Conservation (phyloP, 306 rosid species). For the Elaeagnus macrophylla region DNA sequence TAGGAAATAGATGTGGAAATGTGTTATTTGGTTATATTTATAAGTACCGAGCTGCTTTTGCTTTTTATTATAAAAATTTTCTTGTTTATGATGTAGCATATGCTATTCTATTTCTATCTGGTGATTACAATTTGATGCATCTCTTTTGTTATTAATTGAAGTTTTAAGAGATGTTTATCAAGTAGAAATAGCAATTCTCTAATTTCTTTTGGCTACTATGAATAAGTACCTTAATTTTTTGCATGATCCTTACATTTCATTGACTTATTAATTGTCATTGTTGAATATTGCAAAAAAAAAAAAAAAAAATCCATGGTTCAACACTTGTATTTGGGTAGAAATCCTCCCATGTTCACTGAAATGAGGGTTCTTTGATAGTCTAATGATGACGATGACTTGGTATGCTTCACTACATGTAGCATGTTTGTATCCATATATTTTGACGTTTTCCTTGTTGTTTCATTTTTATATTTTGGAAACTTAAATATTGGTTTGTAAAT, state of each 20-base stretch:
- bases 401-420: slow-evolving; percentile 27
- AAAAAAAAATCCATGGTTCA: slow-evolving; percentile 64
- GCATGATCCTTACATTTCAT: slow-evolving; percentile 18
- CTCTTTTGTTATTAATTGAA: no score
- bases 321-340: slow-evolving; percentile 86
- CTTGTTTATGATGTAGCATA: no score
- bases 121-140: no score
- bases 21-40: no score
- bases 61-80: no score
- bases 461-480: slow-evolving; percentile 14
- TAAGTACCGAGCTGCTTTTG: no score
- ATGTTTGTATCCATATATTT: slow-evolving; percentile 10
- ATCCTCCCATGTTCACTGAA: slow-evolving; percentile 81
- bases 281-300: slow-evolving; percentile 49
- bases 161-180: no score
- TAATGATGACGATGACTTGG: slow-evolving; percentile 78
- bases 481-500: no score
- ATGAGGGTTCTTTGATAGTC: slow-evolving; percentile 71
- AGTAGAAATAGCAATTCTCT: no score
- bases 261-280: slow-evolving; percentile 14
- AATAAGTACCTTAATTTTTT: slow-evolving; percentile 1
- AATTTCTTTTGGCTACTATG: background rate
- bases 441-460: slow-evolving; percentile 10
- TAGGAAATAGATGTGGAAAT: no score
- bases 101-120: no score